These are phyloP conservation scores for Melastoma malabathricum DNA, from an alignment of 345 rosid genomes.

Conservation along the genomic window DNA sequence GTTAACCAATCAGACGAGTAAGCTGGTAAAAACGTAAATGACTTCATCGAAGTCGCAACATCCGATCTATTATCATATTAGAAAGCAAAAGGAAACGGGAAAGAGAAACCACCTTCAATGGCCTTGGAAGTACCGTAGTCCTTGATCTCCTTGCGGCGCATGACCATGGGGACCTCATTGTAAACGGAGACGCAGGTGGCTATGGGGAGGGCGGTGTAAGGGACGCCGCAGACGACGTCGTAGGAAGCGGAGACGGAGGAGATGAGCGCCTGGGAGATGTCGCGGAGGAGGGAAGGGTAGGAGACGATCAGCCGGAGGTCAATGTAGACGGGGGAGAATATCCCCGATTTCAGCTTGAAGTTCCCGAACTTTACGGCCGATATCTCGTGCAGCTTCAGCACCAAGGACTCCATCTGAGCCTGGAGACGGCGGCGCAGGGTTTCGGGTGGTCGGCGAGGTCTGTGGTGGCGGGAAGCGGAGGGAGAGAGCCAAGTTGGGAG, in stretches of 20 bases:
- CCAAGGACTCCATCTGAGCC: slow-evolving; percentile 63
- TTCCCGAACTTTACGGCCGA: slow-evolving; percentile 83
- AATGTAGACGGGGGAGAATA: slow-evolving; percentile 78
- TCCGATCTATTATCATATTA: too few relatives aligned
- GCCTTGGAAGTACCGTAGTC: slow-evolving; percentile 83
- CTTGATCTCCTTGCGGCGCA: slow-evolving; percentile 89
- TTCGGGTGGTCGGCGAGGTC: not conserved
- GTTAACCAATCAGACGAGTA: too few relatives aligned
- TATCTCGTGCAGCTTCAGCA: slow-evolving; percentile 76
- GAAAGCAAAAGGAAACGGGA: too few relatives aligned
- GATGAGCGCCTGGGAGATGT: slow-evolving; percentile 57
- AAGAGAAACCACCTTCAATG: slow-evolving; percentile 40
- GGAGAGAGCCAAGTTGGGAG: not conserved
- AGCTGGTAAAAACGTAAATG: too few relatives aligned
- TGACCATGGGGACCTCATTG: slow-evolving; percentile 63
- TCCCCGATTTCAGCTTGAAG: slow-evolving; percentile 92
- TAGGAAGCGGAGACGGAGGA: slow-evolving; percentile 43
- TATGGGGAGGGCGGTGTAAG: slow-evolving; percentile 92
- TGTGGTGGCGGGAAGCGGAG: not conserved
- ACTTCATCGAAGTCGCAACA: too few relatives aligned
- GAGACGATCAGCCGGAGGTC: slow-evolving; percentile 91
- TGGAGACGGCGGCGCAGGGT: slow-evolving; percentile 3
- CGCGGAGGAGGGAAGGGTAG: slow-evolving; percentile 64
- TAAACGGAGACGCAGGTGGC: slow-evolving; percentile 69
- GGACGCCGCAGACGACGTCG: slow-evolving; percentile 78